Evolutionary conservation across 768 basidiomycete genomes (phyloP), one percentile per base, ranked within the genome.

Genomic region (Boletus subparvulus): DNA sequence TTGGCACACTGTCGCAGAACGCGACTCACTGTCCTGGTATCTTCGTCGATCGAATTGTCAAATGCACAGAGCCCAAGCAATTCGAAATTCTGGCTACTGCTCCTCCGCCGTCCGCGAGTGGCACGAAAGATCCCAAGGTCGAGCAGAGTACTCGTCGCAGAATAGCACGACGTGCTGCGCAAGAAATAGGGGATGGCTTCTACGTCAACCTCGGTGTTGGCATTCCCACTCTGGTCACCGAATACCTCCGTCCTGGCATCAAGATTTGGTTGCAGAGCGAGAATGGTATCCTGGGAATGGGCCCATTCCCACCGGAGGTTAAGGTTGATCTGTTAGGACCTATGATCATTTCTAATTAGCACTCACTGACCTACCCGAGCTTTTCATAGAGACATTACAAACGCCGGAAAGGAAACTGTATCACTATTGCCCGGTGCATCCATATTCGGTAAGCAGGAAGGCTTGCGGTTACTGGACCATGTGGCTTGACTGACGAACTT

Each of bases 321-420:
- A 77, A 90, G 67, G 78, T 90, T n/a, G 90, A 93, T 65, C 82
- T 88, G 88, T 90, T 54, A 74, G 87, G 77, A 43, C 11, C n/a
- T 11, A 14, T 39, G 32, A 13, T 41, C 16, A 45, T 50, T 35
- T 35, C 33, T 24, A 17, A 35, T 36, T 61, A 35, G 11, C 36
- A 47, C 13, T 52, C 7, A 59, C 60, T 49, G 41, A 57, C 41
- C 19, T 83, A 33, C 81, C 80, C 56, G 77, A 84, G 52, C 36
- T 21, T 26, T 42, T 50, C 55, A 4, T 56, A 90, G 88, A 28
- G 93, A 95, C 71, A 81, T 94, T 61, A 90, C 94, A 66, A 95
- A 95, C 62, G 92, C 92, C 39, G 92, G 94, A 14, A 95, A 95
- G 71, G 92, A 95, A 73, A 94, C 92, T 6, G 88, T 96, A 40